These are phyloP conservation scores for Globisporangium spiculum DNA, from an alignment of 352 stramenopile species.

Conservation along the genomic window DNA sequence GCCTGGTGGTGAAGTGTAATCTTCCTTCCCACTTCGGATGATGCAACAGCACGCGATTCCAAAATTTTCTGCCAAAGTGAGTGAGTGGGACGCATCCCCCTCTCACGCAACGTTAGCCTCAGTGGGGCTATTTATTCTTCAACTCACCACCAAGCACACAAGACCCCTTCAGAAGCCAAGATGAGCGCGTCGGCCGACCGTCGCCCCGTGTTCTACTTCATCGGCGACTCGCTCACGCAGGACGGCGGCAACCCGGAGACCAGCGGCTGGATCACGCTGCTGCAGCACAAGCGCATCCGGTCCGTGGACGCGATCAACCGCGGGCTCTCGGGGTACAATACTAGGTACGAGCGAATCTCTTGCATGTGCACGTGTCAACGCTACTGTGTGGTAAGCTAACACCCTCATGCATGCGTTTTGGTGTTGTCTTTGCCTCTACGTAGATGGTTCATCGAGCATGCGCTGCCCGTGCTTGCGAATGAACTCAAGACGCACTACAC, in stretches of 20 bases:
- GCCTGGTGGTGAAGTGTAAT: background rate
- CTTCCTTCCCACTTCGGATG: background rate
- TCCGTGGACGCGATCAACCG: constrained; percentile 56
- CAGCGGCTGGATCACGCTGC: constrained; percentile 41
- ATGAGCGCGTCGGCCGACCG: background rate
- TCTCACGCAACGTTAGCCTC: background rate
- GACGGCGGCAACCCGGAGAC: constrained; percentile 31
- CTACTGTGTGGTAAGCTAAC: background rate
- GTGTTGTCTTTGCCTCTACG: background rate
- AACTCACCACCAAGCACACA: background rate
- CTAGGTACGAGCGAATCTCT: constrained; percentile 16
- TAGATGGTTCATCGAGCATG: constrained; percentile 48
- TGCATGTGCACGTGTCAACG: background rate
- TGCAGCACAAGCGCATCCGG: constrained; percentile 52
- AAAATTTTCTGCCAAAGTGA: background rate
- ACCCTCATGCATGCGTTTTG: background rate
- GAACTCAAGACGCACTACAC: constrained; percentile 34
- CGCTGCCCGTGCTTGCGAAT: constrained; percentile 30
- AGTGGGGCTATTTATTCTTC: background rate
- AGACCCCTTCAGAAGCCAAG: background rate
- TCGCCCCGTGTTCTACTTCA: constrained; percentile 36
- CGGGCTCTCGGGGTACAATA: constrained; percentile 57
- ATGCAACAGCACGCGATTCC: background rate
- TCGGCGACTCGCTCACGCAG: constrained; percentile 72
- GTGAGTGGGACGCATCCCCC: background rate